Evolutionary conservation across 345 rosid species (phyloP), one percentile per base, ranked within the genome.

Genomic region (Citrus unshiu): DNA sequence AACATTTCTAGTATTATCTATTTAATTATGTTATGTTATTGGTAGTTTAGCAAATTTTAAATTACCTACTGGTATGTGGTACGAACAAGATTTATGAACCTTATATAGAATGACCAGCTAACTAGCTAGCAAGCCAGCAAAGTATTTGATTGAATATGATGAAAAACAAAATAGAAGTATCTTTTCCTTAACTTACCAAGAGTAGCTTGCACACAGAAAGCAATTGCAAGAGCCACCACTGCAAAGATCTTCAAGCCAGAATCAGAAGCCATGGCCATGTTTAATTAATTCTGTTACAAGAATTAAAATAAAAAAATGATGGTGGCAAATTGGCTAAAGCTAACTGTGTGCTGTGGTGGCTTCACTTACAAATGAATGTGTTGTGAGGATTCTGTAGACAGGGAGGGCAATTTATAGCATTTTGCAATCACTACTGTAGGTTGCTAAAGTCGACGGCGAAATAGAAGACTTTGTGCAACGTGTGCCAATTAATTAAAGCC

Each of bases 191-290:
- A 49, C 76, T 67, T 80, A 88, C 91, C 88, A 12, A 74, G 82
- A 37, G 84, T 74, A 51, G 43, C 77, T 72, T 83, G 85, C 14
- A 78, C 68, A 8, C 57, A 83, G 60, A 86, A 24, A 62, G 84
- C 57, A 59, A 86, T 71, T 43, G 82, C 79, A 43, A 86, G 74
- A 77, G 85, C 82, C 54, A 83, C 13, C 39, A 80, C 1, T 22
- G 83, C 65, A 29, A 84, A 21, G 58, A 9, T 78, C 77, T 70
- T 83, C 74, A 75, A 27, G 80, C 69, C 56, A 40, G 67, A 60
- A 81, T 39, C 70, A 75, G 84, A 85, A 46, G 85, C 87, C 91
- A 88, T 88, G 9, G 37, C 9, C 29, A 39, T 7, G 30, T 61
- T 46, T 5, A 54, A 18, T 54, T 2, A 18, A 51, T 51, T 58